Base-by-base conservation (phyloP, 1,284 basidiomycete genomes). In the Cryptococcus jaspeensis region DNA sequence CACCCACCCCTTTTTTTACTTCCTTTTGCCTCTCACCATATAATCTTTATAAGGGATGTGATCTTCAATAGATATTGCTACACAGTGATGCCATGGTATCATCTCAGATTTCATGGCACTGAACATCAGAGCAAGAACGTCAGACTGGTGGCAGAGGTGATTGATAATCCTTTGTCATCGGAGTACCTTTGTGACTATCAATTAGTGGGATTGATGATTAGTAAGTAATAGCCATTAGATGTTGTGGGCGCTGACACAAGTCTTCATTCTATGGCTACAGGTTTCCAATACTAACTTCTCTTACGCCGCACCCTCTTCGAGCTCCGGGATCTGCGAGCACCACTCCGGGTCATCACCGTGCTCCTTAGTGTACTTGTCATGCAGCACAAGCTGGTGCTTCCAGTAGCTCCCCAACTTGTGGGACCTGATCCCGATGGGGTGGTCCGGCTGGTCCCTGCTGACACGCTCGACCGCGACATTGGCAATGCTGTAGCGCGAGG, bases 401-500 rank as follows among this genome's bases (percentile, higher is more conserved):
- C 78, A 80, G 60, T 61, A 65, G 36, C 75, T 66, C 16, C 67
- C 63, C 35, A 77, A 61, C 43, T 74, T 70, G 52, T 79, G 74
- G 0, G 75, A 73, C 51, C 71, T 67, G 50, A 74, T 63, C 7
- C 71, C 69, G 56, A 79, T 68, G 1, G 58, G 55, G 59, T 71
- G 68, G 49, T 74, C 63, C 12, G 74, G 74, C 41, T 75, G 59
- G 20, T 63, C 50, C 5, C 52, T 53, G 4, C 64, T 69, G 41
- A 79, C 63, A 15, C 75, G 60, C 56, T 72, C 67, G 50, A 80
- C 67, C 0, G 81, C 81, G 9, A 72, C 58, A 44, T 71, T 61
- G 16, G 80, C 80, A 16, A 82, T 56, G 50, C 75, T 72, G 73
- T 74, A 83, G 28, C 81, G 71, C 36, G 76, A 78, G 18, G 72